A percentile compares a stretch with the other conserved stretches of the same genome.
phyloP scores from a whole-genome alignment of 257 asterid genomes.

The Solanum ahanhuiri region DNA sequence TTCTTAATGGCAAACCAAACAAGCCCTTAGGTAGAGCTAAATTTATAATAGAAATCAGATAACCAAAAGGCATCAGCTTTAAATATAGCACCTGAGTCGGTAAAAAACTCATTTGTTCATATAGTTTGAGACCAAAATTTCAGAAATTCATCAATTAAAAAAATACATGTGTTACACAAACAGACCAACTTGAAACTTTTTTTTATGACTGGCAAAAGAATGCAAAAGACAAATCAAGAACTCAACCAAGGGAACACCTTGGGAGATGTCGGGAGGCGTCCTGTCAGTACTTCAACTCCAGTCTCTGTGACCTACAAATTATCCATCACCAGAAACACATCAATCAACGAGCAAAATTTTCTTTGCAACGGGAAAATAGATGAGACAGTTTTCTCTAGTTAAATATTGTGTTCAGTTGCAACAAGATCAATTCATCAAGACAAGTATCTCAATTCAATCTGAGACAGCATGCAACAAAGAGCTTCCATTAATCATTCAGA shows the following conservation, averaged over 20 bases:
- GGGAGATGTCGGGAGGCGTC: conserved; percentile 82
- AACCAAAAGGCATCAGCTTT: not conserved
- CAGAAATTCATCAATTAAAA: not conserved
- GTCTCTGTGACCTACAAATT: conserved; percentile 70
- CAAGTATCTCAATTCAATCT: not conserved
- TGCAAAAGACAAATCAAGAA: conserved; percentile 15
- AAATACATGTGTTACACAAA: not conserved
- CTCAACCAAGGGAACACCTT: conserved; percentile 79
- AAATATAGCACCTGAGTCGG: not conserved
- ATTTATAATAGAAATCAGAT: not conserved
- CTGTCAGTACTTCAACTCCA: conserved; percentile 93
- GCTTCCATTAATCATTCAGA: not conserved
- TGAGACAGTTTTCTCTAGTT: not conserved
- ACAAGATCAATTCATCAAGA: not conserved
- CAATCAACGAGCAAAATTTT: not conserved
- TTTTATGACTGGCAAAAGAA: not conserved
- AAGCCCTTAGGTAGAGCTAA: not conserved
- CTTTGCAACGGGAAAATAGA: not conserved
- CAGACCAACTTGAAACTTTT: not conserved
- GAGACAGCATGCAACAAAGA: not conserved
- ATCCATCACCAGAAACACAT: not conserved
- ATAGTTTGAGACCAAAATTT: not conserved
- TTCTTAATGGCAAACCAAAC: not conserved
- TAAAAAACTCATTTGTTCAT: not conserved
- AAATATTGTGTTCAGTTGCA: not conserved